Evolutionary conservation across 768 basidiomycete species (phyloP).

Genomic region (Trametopsis cervina): DNA sequence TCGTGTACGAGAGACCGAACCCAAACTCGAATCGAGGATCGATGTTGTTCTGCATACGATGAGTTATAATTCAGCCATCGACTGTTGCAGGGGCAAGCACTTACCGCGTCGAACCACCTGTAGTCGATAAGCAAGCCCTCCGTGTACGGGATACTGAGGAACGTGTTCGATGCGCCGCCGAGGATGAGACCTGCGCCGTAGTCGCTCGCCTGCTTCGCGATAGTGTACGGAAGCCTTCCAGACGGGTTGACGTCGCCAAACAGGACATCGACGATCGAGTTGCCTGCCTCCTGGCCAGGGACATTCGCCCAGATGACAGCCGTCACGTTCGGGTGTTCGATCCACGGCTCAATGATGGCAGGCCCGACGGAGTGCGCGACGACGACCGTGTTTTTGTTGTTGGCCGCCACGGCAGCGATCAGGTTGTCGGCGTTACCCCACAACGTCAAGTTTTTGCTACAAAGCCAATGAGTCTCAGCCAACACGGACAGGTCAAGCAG

Average conservation of each 20-base stretch:
- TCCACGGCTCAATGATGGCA: conserved; percentile 35
- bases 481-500: background rate
- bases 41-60: conserved; percentile 62
- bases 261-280: conserved; percentile 42
- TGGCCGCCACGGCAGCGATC: conserved; percentile 57
- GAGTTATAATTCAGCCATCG: background rate
- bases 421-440: conserved; percentile 72
- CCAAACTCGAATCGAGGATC: conserved; percentile 85
- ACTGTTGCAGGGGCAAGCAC: conserved; percentile 4
- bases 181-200: conserved; percentile 31
- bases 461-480: background rate
- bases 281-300: conserved; percentile 44
- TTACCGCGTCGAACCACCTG: conserved; percentile 30
- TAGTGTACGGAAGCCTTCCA: conserved; percentile 47
- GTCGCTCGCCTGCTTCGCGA: conserved; percentile 38
- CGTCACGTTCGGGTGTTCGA: conserved; percentile 45
- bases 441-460: conserved; percentile 59
- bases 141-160: conserved; percentile 29
- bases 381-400: conserved; percentile 68
- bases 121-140: conserved; percentile 34
- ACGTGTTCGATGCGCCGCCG: conserved; percentile 19
- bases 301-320: conserved; percentile 35
- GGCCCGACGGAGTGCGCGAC: conserved; percentile 46
- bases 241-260: conserved; percentile 45
- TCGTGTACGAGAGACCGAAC: conserved; percentile 83